These are phyloP conservation scores for Suillus cothurnatus DNA, from an alignment of 768 basidiomycete genomes.

Conservation along the genomic window DNA sequence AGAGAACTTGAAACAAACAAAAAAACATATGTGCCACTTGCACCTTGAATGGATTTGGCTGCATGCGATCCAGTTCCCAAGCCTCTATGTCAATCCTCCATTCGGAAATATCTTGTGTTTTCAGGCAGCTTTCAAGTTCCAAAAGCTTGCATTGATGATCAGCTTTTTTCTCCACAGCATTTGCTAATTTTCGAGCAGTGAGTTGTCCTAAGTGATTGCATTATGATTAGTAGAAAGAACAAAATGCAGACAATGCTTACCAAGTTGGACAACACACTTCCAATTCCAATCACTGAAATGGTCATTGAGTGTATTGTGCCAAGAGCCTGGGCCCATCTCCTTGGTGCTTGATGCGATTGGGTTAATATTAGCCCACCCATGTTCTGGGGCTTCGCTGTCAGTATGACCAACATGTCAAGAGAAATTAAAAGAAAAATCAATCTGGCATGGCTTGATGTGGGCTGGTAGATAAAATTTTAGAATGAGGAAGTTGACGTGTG, in stretches of 20 bases:
- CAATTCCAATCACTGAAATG: constrained; percentile 20
- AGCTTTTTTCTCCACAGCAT: background rate
- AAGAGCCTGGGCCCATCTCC: constrained; percentile 37
- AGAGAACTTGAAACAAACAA: background rate
- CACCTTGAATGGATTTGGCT: background rate
- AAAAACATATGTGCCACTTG: background rate
- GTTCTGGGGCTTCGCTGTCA: constrained; percentile 41
- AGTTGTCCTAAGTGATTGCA: background rate
- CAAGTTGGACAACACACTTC: constrained; percentile 29
- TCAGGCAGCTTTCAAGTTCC: background rate
- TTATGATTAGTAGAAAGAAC: no score
- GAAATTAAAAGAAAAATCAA: constrained; percentile 31
- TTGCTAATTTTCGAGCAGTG: background rate
- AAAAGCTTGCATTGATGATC: constrained; percentile 1
- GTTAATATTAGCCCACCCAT: constrained; percentile 36
- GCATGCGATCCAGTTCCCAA: background rate
- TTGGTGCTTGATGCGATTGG: constrained; percentile 29
- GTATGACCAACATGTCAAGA: constrained; percentile 27
- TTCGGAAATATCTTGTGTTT: background rate
- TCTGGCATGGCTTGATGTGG: constrained; percentile 31
- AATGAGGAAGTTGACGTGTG: constrained; percentile 20
- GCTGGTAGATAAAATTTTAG: constrained; percentile 39
- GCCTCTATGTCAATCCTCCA: background rate
- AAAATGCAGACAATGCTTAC: no score
- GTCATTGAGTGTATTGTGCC: constrained; percentile 38